Base-by-base conservation (phyloP, 2,329 filamentous ascomycete species). In the Salinomyces thailandicus region DNA sequence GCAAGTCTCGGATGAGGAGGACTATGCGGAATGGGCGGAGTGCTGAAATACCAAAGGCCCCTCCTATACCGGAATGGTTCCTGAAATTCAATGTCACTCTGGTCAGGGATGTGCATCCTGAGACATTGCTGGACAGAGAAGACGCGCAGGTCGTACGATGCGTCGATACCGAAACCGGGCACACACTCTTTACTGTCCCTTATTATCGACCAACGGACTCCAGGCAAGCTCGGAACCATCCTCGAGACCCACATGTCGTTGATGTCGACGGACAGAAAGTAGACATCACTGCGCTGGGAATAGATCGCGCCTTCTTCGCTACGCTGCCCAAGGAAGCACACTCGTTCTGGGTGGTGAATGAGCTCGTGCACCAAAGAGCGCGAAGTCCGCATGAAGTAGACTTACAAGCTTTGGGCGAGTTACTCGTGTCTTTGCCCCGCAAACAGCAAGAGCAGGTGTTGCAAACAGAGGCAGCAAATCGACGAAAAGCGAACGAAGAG, bases 281-380 rank as follows among this genome's bases (percentile, higher is more conserved):
- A 35, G 91, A 98, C 58, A 91, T 98, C 33, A 98, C 91, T 0
- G 84, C 85, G 42, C 72, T 98, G 44, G 87, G 89, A 33, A 98
- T 98, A 49, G 93, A 98, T 55, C 75, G 82, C 12, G 86, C 93
- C 38, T 98, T 95, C 60, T 75, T 98, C 5, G 85, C 91, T 41
- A 93, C 89, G n/a, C 66, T 98, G n/a, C 91, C 91, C 0, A 91
- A 98, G 50, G 93, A 98, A 43, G 27, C 14, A 15, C 27, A 30
- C 11, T 9, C 14, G 14, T 12, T 14, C 31, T 33, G 31, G 18
- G 14, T 30, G 11, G 27, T 18, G 6, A 9, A 15, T 8, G 18
- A 33, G 31, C 31, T 33, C 8, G 27, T 36, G 8, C 14, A 30
- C n/a, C 27, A 31, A 12, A 24, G 35, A 14, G 26, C 35, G 6